Conservation (phyloP, 257 asterid genomes). For the Solanum dulcamara region DNA sequence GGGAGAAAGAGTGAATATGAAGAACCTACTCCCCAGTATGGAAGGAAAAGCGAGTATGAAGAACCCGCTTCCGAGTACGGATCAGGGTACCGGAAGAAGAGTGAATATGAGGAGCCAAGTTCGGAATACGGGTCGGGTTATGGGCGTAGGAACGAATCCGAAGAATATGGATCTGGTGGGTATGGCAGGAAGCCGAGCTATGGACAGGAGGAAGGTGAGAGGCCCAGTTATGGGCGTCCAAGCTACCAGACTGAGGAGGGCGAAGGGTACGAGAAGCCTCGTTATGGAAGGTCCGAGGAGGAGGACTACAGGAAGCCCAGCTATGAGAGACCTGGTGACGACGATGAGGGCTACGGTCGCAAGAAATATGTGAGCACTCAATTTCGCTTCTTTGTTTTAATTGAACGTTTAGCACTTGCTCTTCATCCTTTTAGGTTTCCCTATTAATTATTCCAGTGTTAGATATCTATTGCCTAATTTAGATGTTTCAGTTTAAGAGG, state of each 20-base stretch:
- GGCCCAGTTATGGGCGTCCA: slow-evolving; percentile 5
- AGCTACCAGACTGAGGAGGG: slow-evolving; percentile 7
- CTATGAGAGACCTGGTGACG: slow-evolving; percentile 40
- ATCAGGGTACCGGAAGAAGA: slow-evolving; percentile 13
- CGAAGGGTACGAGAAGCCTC: background rate
- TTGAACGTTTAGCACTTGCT: background rate
- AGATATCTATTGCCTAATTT: background rate
- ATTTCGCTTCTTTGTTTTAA: background rate
- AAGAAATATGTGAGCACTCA: slow-evolving; percentile 54
- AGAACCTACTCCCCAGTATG: slow-evolving; percentile 11
- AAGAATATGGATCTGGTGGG: slow-evolving; percentile 6
- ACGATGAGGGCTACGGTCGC: slow-evolving; percentile 42
- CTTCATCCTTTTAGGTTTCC: background rate
- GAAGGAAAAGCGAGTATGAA: slow-evolving; percentile 16
- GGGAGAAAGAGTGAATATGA: slow-evolving; percentile 18
- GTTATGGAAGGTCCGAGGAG: slow-evolving; percentile 21
- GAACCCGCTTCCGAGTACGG: background rate
- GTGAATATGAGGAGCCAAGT: slow-evolving; percentile 7
- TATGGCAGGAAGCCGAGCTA: slow-evolving; percentile 14
- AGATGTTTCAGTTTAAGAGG: background rate
- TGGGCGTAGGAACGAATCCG: background rate
- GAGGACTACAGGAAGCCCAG: slow-evolving; percentile 41
- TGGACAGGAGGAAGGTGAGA: slow-evolving; percentile 11
- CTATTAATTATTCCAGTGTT: background rate
- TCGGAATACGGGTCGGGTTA: slow-evolving; percentile 14